phyloP scores from a whole-genome alignment of 441 rosid species.

The Metrosideros polymorpha region DNA sequence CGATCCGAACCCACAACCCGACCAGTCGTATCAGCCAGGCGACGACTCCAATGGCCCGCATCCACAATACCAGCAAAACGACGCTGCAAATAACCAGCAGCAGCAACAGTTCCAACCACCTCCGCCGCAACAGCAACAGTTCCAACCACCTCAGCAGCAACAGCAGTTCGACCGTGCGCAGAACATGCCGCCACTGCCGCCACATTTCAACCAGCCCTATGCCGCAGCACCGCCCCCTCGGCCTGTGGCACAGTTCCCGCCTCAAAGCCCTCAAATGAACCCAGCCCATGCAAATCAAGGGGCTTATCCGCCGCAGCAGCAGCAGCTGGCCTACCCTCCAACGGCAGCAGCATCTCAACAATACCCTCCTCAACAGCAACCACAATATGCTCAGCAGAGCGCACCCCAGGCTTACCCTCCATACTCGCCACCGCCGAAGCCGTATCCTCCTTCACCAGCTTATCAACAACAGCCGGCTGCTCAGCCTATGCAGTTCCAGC shows the following conservation, averaged over 20 bases:
- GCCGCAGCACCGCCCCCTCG: neutral
- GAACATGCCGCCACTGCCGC: neutral
- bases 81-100: neutral
- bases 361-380: constrained; percentile 5
- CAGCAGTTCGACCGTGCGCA: neutral
- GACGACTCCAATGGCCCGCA: neutral
- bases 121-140: too few relatives aligned
- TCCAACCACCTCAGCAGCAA: neutral
- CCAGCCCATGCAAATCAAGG: neutral
- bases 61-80: neutral
- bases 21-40: neutral
- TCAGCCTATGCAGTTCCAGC: constrained; percentile 2
- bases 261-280: neutral
- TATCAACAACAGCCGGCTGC: neutral
- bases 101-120: too few relatives aligned
- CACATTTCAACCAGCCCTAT: neutral
- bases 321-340: neutral
- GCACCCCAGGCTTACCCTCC: neutral
- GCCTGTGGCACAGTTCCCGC: neutral
- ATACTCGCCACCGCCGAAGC: neutral
- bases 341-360: neutral
- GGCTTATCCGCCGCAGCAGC: neutral
- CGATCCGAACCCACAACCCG: neutral
- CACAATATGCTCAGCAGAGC: neutral
- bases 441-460: neutral